Evolutionary conservation across 805 yeast genomes (phyloP).

Genomic region (Cyberlindnera japonica): DNA sequence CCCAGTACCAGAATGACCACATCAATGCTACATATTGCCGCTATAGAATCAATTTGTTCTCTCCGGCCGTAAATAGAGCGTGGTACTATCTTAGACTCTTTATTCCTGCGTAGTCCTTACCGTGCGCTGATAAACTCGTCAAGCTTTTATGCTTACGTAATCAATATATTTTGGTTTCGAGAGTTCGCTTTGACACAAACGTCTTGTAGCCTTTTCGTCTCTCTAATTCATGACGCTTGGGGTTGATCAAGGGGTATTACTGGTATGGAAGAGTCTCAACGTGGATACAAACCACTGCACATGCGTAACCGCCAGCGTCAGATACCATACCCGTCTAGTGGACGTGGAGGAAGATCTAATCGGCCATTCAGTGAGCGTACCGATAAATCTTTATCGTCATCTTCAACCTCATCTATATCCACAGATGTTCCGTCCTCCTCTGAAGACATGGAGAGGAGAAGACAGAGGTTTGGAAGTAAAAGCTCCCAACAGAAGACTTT

Average conservation of each 20-base stretch:
- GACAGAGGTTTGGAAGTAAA: constrained; percentile 31
- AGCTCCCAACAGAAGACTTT: constrained; percentile 29
- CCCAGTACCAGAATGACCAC: not conserved
- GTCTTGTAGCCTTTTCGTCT: too few species aligned
- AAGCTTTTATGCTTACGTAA: not conserved
- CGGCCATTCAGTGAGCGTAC: too few species aligned
- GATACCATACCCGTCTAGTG: not conserved
- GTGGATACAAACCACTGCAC: constrained; percentile 5
- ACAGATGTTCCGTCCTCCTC: constrained; percentile 1
- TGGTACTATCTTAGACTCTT: too few species aligned
- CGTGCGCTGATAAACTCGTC: too few species aligned
- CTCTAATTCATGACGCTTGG: too few species aligned
- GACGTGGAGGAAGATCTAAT: too few species aligned
- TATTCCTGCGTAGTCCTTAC: too few species aligned
- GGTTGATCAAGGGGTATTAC: not conserved
- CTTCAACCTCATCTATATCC: not conserved
- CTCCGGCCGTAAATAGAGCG: too few species aligned
- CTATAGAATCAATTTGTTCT: too few species aligned
- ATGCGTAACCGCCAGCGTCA: not conserved
- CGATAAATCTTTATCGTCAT: too few species aligned
- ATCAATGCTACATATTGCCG: too few species aligned
- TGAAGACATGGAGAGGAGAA: constrained; percentile 28
- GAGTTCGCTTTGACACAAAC: not conserved
- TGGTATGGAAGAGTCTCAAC: not conserved
- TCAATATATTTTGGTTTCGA: not conserved